Evolutionary conservation across 176 grass and related monocot species (phyloP), one percentile per base, ranked within the genome.

Genomic region (Eleusine coracana): DNA sequence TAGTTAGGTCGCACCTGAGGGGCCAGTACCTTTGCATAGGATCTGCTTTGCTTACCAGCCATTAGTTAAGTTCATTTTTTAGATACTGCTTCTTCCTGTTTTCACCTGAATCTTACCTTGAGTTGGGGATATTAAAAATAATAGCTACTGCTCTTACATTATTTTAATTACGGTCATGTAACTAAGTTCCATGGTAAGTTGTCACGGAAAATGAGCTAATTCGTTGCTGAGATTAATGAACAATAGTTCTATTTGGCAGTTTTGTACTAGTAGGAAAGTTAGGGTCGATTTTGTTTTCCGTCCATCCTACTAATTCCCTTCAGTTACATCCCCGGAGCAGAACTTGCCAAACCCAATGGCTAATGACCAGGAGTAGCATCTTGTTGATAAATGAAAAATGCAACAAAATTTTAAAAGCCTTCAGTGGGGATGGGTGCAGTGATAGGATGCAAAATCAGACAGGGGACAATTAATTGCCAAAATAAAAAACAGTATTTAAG

Each of bases 401-500:
- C 34, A 18, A 67, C 3, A 54, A 49, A 66, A 66, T 2, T 48
- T n/a, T 46, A 16, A 25, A 20, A 79, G 36, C 42, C 14, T 68
- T 16, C 17, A 1, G 44, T 66, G 42, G 41, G 52, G 28, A 38
- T 75, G 73, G 4, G 59, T 67, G 45, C 67, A 52, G 23, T 23
- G 51, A 4, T 37, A 66, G 61, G 2, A 66, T 67, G 5, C 25
- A 50, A 51, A 67, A 34, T 66, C 37, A 18, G 31, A 69, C 31
- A 40, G 28, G 38, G 44, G 21, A 37, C 34, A 69, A 58, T 10
- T 3, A 52, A 44, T 59, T n/a, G 39, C 40, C 52, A 62, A 46
- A 61, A 82, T 17, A 34, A 60, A 48, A 45, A 60, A 81, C 21
- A 21, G 2, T 41, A 58, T 69, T 69, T 55, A 66, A 84, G 10